These are phyloP conservation scores for Colletotrichum lindemuthianum DNA, from an alignment of 2,329 filamentous ascomycete species.

Conservation along the genomic window DNA sequence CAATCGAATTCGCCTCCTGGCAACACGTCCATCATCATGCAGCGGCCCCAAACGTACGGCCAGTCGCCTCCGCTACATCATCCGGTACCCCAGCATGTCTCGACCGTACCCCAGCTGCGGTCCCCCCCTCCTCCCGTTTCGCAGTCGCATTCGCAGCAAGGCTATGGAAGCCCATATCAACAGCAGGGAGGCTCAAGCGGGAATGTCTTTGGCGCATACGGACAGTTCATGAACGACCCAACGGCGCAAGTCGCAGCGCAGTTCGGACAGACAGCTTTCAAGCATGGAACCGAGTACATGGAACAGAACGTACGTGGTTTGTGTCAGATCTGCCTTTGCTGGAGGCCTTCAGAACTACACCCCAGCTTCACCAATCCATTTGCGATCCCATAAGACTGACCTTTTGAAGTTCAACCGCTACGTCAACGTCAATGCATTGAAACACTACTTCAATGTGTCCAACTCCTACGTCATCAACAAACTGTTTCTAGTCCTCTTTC, in stretches of 20 bases:
- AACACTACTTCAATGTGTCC: conserved; percentile 99
- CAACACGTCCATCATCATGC: conserved; percentile 68
- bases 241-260: conserved; percentile 95
- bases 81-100: conserved; percentile 97
- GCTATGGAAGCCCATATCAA: conserved; percentile 78
- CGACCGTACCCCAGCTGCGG: conserved; percentile 94
- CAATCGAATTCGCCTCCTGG: conserved; percentile 20
- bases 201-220: conserved; percentile 77
- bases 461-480: conserved; percentile 97
- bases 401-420: conserved; percentile 68
- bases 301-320: conserved; percentile 83
- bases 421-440: conserved; percentile 90
- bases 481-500: conserved; percentile 91
- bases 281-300: conserved; percentile 91
- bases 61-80: conserved; percentile 96
- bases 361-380: too few species aligned
- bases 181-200: conserved; percentile 64
- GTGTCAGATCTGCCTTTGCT: not conserved
- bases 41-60: conserved; percentile 81
- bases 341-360: not conserved
- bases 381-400: conserved; percentile 30
- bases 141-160: conserved; percentile 73
- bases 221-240: conserved; percentile 94
- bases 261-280: conserved; percentile 90
- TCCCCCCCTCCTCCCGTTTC: conserved; percentile 86